Base-by-base conservation (phyloP, 768 basidiomycete species). In the Sarcomyxa edulis region DNA sequence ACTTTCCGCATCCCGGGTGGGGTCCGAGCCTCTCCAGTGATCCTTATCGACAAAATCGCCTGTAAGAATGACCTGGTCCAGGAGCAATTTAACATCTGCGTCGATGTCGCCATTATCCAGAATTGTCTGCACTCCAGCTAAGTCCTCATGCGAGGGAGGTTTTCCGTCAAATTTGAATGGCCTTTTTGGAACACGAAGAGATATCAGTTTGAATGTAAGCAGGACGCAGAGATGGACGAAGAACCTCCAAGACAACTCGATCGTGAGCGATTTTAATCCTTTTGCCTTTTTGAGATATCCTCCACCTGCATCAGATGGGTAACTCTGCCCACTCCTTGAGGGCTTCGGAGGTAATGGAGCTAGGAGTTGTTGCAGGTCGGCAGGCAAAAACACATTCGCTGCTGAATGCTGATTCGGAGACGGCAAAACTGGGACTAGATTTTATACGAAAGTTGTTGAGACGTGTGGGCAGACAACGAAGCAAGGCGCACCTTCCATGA, bases 211-310 rank as follows among this genome's bases (percentile, higher is more conserved):
- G n/a, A n/a, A n/a, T n/a, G n/a, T n/a, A n/a, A n/a, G n/a, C n/a
- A n/a, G n/a, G 37, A 12, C 27, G 41, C 22, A 12, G 21, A 6
- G 21, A 11, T 23, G 34, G 23, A 36, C 35, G 24, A 43, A 7
- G 18, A 29, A 24, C 84, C 72, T 70, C 84, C 84, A 87, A 10
- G 79, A 77, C 35, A 88, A 59, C 22, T 75, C 68, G 10, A 86
- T 62, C 15, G 69, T 64, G 3, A 86, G 61, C 4, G 81, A 65
- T 39, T 74, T 69, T 15, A 76, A 53, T 2, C 83, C 83, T 49
- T 74, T 79, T 11, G 66, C 70, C 46, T 74, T 74, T 52, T 67
- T 73, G 46, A 84, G 47, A 39, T 68, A 73, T 18, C 45, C 48
- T 33, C 55, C 19, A 26, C 42, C n/a, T n/a, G n/a, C n/a, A n/a